Conservation (phyloP, 345 rosid species). For the Lumnitzera littorea region DNA sequence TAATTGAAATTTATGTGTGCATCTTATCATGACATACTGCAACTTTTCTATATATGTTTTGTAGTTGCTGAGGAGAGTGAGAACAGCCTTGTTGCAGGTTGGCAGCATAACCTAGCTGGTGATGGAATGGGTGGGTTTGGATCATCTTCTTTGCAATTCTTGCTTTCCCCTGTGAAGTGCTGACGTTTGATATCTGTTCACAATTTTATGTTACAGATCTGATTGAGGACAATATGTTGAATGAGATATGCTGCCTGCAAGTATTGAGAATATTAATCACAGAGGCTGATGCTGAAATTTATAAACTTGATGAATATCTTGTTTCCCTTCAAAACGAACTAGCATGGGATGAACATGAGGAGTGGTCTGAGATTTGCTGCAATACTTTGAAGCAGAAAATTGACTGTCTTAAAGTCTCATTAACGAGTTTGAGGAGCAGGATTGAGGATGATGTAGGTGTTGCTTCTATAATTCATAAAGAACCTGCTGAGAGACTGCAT, state of each 20-base stretch:
- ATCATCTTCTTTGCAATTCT: conserved; percentile 6
- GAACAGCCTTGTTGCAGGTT: conserved; percentile 15
- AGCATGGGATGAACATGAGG: conserved; percentile 44
- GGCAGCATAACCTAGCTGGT: conserved; percentile 38
- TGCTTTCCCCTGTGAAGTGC: background rate
- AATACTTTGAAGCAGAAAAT: conserved; percentile 42
- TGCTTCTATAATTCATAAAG: conserved; percentile 21
- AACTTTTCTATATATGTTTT: conserved; percentile 1
- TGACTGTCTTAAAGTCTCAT: conserved; percentile 19
- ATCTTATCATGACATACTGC: background rate
- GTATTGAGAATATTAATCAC: conserved; percentile 43
- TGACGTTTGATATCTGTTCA: background rate
- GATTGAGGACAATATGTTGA: conserved; percentile 49
- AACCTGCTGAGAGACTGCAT: conserved; percentile 32
- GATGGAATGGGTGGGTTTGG: conserved; percentile 35
- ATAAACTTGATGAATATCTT: conserved; percentile 40
- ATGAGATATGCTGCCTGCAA: conserved; percentile 46
- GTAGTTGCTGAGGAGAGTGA: conserved; percentile 29
- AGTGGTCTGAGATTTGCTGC: conserved; percentile 37
- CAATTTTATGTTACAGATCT: conserved; percentile 28
- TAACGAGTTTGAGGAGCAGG: conserved; percentile 28
- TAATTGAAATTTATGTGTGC: no score
- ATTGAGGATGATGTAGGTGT: conserved; percentile 25
- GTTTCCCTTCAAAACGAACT: conserved; percentile 33
- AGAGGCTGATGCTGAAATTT: conserved; percentile 43